These are phyloP conservation scores for Candida koratica DNA, from an alignment of 805 yeast genomes.

Conservation along the genomic window DNA sequence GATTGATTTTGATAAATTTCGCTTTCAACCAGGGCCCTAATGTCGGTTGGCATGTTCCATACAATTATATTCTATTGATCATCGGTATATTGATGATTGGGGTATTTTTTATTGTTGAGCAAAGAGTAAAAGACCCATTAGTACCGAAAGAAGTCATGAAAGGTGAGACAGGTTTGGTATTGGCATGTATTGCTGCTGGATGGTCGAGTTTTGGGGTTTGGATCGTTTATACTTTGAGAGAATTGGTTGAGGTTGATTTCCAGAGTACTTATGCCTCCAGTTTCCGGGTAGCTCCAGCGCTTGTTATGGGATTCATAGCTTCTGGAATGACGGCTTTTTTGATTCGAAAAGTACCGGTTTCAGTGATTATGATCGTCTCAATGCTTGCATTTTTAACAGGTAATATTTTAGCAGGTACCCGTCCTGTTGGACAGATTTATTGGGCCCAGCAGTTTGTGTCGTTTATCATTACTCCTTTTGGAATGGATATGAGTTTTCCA, in stretches of 20 bases:
- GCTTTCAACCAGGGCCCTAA: conserved; percentile 76
- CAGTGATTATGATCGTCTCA: conserved; percentile 47
- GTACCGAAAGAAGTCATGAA: conserved; percentile 49
- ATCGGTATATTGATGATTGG: conserved; percentile 43
- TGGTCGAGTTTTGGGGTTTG: conserved; percentile 78
- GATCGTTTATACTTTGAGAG: conserved; percentile 55
- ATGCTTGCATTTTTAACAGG: conserved; percentile 53
- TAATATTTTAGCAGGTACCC: conserved; percentile 45
- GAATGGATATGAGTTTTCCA: conserved; percentile 79
- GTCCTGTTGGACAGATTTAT: conserved; percentile 58
- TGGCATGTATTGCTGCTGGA: conserved; percentile 55
- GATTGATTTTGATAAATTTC: conserved; percentile 61
- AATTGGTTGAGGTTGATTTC: conserved; percentile 25
- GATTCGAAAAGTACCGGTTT: conserved; percentile 44
- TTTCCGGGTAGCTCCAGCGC: conserved; percentile 20
- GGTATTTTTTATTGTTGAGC: conserved; percentile 48
- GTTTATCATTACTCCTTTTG: conserved; percentile 54
- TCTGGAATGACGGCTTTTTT: conserved; percentile 48
- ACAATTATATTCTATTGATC: conserved; percentile 54
- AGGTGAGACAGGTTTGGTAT: conserved; percentile 44
- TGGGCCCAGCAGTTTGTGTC: conserved; percentile 58
- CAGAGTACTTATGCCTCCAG: conserved; percentile 23
- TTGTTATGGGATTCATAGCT: conserved; percentile 53
- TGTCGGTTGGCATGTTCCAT: conserved; percentile 63
- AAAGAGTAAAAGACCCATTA: conserved; percentile 46